Percentiles rank a stretch among this genome's conserved stretches.
These are phyloP conservation scores for Ocimum tenuiflorum DNA, from an alignment of 257 asterid genomes.

Conservation along the genomic window DNA sequence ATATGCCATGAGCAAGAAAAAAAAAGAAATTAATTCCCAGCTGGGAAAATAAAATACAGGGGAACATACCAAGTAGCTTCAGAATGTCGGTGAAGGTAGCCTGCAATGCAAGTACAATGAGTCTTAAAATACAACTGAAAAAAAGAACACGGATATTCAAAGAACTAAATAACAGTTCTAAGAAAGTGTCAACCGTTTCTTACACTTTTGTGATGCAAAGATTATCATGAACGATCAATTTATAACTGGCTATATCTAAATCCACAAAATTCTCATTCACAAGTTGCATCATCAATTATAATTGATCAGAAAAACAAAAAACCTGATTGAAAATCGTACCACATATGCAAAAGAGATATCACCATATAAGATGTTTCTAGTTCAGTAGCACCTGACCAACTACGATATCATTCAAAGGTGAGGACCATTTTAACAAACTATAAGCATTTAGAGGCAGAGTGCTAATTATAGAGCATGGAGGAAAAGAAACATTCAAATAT, in stretches of 20 bases:
- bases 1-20: background rate
- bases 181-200: background rate
- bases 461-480: background rate
- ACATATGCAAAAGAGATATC: background rate
- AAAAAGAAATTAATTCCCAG: background rate
- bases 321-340: background rate
- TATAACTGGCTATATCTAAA: background rate
- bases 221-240: background rate
- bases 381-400: background rate
- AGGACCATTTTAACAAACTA: background rate
- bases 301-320: background rate
- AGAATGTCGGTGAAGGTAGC: slow-evolving; percentile 93
- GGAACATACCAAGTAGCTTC: slow-evolving; percentile 68
- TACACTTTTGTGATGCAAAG: background rate
- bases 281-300: background rate
- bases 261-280: background rate
- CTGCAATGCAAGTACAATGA: slow-evolving; percentile 35
- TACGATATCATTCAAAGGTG: background rate
- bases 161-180: background rate
- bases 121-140: background rate
- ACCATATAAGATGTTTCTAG: background rate
- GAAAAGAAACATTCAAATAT: background rate
- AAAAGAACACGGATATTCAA: background rate
- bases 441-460: background rate
- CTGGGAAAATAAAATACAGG: background rate